A percentile compares a stretch with the other conserved stretches of the same genome.
phyloP scores from a whole-genome alignment of 768 basidiomycete species.

The Tricholoma hemisulphureum region DNA sequence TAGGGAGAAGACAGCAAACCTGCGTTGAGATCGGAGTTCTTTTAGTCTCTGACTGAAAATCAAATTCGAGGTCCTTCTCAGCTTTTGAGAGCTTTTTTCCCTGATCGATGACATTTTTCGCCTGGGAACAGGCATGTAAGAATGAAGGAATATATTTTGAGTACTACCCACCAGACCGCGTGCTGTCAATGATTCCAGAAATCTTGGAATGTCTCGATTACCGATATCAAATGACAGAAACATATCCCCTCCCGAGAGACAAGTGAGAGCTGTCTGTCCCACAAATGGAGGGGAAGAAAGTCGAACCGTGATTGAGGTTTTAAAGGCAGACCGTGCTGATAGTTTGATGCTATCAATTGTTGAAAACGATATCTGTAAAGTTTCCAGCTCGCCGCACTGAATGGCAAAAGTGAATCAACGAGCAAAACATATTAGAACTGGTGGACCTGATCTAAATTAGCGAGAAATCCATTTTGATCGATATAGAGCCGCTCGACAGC shows the following conservation, averaged over 20 bases:
- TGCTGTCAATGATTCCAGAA: constrained; percentile 40
- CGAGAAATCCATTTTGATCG: constrained; percentile 50
- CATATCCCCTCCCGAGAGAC: constrained; percentile 14
- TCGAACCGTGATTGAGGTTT: constrained; percentile 29
- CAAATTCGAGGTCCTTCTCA: constrained; percentile 18
- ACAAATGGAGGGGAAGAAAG: constrained; percentile 40
- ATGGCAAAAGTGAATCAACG: background rate
- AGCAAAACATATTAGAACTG: background rate
- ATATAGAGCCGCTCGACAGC: constrained; percentile 48
- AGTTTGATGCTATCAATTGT: constrained; percentile 26
- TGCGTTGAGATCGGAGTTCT: constrained; percentile 17
- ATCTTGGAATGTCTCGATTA: constrained; percentile 31
- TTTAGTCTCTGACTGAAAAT: constrained; percentile 13
- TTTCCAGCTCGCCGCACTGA: constrained; percentile 48
- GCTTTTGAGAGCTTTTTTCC: constrained; percentile 25
- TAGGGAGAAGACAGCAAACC: constrained; percentile 6
- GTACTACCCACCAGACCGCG: constrained; percentile 45
- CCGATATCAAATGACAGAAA: constrained; percentile 40
- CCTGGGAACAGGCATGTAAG: background rate
- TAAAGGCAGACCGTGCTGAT: constrained; percentile 22
- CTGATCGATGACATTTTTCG: constrained; percentile 11
- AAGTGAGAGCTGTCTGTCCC: constrained; percentile 26
- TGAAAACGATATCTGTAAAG: constrained; percentile 45
- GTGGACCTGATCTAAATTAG: constrained; percentile 44
- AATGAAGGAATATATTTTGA: background rate